Evolutionary conservation across 495 filamentous ascomycete genomes (phyloP).

Genomic region (Podospora pseudoanserina): DNA sequence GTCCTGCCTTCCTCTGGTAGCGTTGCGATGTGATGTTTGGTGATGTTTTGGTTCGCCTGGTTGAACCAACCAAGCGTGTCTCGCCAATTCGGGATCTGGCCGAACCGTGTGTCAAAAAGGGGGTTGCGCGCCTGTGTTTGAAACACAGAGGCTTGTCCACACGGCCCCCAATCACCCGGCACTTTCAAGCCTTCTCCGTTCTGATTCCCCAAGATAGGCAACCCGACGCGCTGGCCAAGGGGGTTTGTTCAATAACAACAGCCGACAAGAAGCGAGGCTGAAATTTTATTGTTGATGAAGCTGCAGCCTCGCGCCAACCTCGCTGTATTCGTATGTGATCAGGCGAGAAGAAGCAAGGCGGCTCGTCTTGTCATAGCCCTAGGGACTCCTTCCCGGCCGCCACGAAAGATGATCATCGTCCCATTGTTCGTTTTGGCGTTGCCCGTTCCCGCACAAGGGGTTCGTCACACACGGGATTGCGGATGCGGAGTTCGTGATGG

Average conservation of each 20-base stretch:
- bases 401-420: background rate
- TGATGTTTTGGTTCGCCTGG: background rate
- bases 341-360: background rate
- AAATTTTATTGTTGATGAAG: background rate
- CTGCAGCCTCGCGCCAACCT: conserved; percentile 9
- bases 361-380: background rate
- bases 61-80: conserved; percentile 7
- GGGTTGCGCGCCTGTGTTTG: conserved; percentile 10
- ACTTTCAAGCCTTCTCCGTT: background rate
- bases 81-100: conserved; percentile 10
- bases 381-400: background rate
- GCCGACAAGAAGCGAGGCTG: background rate
- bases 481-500: background rate
- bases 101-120: conserved; percentile 19
- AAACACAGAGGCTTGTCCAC: conserved; percentile 14
- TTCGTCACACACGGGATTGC: background rate
- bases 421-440: background rate
- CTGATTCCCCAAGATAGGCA: background rate
- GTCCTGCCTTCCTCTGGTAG: background rate
- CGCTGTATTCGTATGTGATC: background rate
- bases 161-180: conserved; percentile 6
- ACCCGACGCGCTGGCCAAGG: background rate
- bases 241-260: background rate
- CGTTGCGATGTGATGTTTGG: background rate
- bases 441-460: background rate